Conservation (phyloP, 768 basidiomycete species). For the Suillus americanus region DNA sequence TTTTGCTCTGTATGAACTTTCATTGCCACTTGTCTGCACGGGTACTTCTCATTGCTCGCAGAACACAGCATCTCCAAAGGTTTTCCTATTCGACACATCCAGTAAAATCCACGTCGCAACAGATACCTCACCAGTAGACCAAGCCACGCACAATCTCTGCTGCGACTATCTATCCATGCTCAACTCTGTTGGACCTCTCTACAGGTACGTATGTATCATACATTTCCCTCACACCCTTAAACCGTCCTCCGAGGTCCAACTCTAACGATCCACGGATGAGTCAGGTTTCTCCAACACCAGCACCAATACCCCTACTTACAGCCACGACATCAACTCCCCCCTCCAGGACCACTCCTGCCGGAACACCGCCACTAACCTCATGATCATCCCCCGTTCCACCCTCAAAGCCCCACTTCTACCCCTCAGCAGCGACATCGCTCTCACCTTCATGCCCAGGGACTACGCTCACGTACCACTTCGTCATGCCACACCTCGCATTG, state of each 20-base stretch:
- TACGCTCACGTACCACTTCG: conserved; percentile 82
- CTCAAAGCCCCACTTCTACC: not conserved
- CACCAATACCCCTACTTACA: not conserved
- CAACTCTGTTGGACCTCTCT: conserved; percentile 81
- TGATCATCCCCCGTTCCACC: not conserved
- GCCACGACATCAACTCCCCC: not conserved
- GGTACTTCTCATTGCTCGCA: conserved; percentile 28
- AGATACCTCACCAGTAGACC: conserved; percentile 89
- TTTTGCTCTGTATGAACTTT: conserved; percentile 64
- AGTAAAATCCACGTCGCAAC: conserved; percentile 92
- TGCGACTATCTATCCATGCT: conserved; percentile 90
- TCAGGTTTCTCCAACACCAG: conserved; percentile 9
- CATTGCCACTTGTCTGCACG: not conserved
- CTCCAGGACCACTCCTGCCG: not conserved
- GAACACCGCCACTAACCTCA: not conserved
- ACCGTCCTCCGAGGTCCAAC: not conserved
- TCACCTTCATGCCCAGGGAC: conserved; percentile 59
- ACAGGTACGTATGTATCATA: conserved; percentile 28
- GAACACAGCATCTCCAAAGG: conserved; percentile 93
- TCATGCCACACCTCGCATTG: conserved; percentile 70
- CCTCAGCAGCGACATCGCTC: conserved; percentile 44
- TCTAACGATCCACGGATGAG: not conserved
- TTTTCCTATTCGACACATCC: conserved; percentile 86
- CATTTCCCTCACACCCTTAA: not conserved
- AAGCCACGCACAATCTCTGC: conserved; percentile 83